Conservation (phyloP, 257 asterid species). For the Fraxinus quadrangulata region DNA sequence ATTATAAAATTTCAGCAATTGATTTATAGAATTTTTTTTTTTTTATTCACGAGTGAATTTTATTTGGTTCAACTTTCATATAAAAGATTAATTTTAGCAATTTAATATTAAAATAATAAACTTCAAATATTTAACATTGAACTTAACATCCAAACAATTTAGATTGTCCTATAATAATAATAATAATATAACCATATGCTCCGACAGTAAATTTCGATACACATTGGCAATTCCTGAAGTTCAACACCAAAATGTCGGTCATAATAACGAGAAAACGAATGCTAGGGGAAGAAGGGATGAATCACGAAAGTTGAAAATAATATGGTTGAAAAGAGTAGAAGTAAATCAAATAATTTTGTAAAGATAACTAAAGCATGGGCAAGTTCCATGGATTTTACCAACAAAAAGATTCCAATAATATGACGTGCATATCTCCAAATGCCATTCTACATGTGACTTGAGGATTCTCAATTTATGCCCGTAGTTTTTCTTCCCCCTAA, state of each 20-base stretch:
- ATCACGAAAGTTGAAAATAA: neutral
- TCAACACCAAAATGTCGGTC: neutral
- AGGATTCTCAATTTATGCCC: neutral
- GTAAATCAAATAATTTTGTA: neutral
- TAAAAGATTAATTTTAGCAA: no score
- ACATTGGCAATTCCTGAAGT: neutral
- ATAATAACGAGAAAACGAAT: neutral
- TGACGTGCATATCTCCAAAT: neutral
- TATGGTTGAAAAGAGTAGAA: neutral
- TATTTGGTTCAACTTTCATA: no score
- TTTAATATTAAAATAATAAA: no score
- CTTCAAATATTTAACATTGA: no score
- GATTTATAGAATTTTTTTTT: no score
- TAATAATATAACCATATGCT: no score
- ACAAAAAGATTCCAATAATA: neutral
- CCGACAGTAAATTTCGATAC: no score
- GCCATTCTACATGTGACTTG: neutral
- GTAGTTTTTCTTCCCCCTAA: neutral
- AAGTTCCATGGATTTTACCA: neutral
- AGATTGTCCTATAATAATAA: no score
- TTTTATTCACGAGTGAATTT: no score
- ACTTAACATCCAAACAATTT: no score
- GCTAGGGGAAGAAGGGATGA: neutral
- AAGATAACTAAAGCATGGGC: neutral
- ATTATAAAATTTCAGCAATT: no score